phyloP scores from a whole-genome alignment of 768 basidiomycete species.

The Xerocomus spinulosus region DNA sequence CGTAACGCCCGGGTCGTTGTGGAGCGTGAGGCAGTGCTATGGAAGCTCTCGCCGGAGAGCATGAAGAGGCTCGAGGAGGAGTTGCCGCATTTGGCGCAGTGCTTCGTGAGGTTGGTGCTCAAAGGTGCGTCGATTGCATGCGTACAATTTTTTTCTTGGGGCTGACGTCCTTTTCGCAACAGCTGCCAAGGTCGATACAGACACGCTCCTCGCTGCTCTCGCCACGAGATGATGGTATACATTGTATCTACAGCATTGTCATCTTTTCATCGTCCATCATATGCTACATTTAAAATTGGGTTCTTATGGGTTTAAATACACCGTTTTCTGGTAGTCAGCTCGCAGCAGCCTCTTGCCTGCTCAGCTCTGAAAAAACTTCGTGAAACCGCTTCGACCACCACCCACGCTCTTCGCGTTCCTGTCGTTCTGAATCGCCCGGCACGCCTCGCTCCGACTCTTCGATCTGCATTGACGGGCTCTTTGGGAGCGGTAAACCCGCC shows the following conservation, averaged over 20 bases:
- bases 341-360: conserved; percentile 20
- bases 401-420: conserved; percentile 63
- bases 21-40: conserved; percentile 73
- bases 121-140: conserved; percentile 51
- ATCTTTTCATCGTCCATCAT: background rate
- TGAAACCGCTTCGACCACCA: conserved; percentile 73
- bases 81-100: conserved; percentile 58
- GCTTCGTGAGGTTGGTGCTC: conserved; percentile 63
- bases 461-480: conserved; percentile 66
- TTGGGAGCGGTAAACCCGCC: conserved; percentile 56
- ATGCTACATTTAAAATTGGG: too few relatives aligned
- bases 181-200: conserved; percentile 66
- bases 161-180: background rate
- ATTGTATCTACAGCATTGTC: conserved; percentile 7
- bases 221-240: conserved; percentile 34
- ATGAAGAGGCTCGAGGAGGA: conserved; percentile 64
- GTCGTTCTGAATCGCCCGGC: conserved; percentile 27
- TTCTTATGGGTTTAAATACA: too few relatives aligned
- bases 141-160: background rate
- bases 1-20: conserved; percentile 85
- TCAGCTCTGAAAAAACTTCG: conserved; percentile 55
- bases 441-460: conserved; percentile 30
- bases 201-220: conserved; percentile 55
- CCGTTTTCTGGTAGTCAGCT: background rate
- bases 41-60: conserved; percentile 65